phyloP scores from a whole-genome alignment of 768 basidiomycete genomes.

The Kwoniella mangroviensis region DNA sequence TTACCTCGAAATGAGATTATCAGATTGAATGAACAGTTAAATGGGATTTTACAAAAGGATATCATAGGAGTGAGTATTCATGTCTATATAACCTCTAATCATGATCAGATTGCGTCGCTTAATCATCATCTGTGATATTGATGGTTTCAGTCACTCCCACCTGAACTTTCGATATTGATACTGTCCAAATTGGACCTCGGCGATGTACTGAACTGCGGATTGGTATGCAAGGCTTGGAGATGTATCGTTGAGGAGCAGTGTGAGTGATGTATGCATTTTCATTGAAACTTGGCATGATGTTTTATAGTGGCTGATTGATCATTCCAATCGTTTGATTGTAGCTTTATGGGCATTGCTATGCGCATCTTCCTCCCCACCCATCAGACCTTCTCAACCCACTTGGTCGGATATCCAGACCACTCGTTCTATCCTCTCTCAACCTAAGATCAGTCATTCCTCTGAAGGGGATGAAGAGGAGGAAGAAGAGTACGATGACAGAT shows the following conservation, averaged over 20 bases:
- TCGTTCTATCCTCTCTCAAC: constrained; percentile 10
- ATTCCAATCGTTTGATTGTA: constrained; percentile 9
- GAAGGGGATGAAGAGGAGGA: constrained; percentile 29
- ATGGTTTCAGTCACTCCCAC: constrained; percentile 35
- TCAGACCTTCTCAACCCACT: constrained; percentile 34
- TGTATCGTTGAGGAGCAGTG: constrained; percentile 40
- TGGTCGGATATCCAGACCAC: constrained; percentile 39
- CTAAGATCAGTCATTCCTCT: background rate
- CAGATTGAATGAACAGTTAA: constrained; percentile 28
- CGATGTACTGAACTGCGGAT: constrained; percentile 36
- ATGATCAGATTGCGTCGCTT: too few relatives aligned
- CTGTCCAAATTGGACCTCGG: constrained; percentile 30
- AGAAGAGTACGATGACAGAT: constrained; percentile 23
- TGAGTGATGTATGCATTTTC: constrained; percentile 4
- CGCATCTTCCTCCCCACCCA: constrained; percentile 26
- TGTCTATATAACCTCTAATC: too few relatives aligned
- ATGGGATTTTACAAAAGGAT: constrained; percentile 44
- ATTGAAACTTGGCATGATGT: background rate
- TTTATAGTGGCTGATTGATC: background rate
- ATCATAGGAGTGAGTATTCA: constrained; percentile 48
- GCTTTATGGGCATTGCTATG: constrained; percentile 43
- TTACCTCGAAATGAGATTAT: constrained; percentile 47
- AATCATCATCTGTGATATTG: too few relatives aligned
- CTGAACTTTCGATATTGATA: constrained; percentile 37
- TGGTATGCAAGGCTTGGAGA: constrained; percentile 39